phyloP scores from a whole-genome alignment of 805 yeast species.

The Myxozyma udenii region DNA sequence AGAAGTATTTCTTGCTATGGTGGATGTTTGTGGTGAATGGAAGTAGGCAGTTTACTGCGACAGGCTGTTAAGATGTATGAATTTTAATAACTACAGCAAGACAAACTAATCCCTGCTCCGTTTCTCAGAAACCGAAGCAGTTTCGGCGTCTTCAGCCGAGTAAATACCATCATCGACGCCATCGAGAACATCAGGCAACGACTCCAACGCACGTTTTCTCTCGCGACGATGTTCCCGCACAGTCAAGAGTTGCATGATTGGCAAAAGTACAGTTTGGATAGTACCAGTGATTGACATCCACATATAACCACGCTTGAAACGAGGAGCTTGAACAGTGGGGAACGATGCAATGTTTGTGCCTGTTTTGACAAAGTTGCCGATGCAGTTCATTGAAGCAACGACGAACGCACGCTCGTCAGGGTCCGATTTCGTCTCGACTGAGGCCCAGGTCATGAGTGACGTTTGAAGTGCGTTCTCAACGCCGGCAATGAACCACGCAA shows the following conservation, averaged over 20 bases:
- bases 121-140: no score
- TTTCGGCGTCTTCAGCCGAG: no score
- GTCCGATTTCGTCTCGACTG: conserved; percentile 11
- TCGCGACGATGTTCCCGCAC: conserved; percentile 6
- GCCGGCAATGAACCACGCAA: conserved; percentile 44
- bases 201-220: no score
- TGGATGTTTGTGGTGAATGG: no score
- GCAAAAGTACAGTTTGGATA: conserved; percentile 7
- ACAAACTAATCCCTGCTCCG: no score
- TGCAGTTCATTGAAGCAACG: conserved; percentile 39
- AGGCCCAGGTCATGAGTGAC: conserved; percentile 23
- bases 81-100: no score
- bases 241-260: conserved; percentile 10
- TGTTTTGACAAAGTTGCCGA: conserved; percentile 47
- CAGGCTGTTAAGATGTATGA: no score
- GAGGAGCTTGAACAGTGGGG: conserved; percentile 45
- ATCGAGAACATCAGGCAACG: no score
- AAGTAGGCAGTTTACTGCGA: no score
- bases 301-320: conserved; percentile 43
- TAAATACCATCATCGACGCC: no score
- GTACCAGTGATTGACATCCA: conserved; percentile 20
- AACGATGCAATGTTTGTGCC: conserved; percentile 48
- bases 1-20: no score
- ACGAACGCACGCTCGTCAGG: conserved; percentile 39
- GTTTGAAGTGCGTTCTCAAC: conserved; percentile 11